Conservation (phyloP, 495 filamentous ascomycete species). For the Penicillium manginii region DNA sequence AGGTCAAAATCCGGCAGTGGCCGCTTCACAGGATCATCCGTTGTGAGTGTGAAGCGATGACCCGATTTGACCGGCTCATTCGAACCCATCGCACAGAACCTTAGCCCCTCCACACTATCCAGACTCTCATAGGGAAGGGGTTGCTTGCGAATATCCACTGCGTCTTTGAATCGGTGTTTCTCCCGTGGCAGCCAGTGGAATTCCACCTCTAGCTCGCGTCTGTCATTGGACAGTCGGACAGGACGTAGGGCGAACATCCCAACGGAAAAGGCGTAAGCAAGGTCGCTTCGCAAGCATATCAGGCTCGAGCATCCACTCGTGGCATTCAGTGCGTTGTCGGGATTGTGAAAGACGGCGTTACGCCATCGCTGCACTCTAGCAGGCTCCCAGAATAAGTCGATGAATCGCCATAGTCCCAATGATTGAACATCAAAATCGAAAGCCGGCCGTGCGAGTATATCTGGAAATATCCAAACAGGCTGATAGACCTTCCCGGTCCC, state of each 20-base stretch:
- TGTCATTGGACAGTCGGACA: conserved; percentile 1
- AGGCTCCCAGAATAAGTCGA: conserved; percentile 12
- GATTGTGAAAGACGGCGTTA: conserved; percentile 9
- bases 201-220: conserved; percentile 14
- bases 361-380: conserved; percentile 8
- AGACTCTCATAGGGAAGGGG: conserved; percentile 5
- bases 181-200: conserved; percentile 20
- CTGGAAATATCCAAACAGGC: conserved; percentile 6
- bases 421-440: background rate
- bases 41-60: conserved; percentile 13
- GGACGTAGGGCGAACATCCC: conserved; percentile 18
- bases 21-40: conserved; percentile 8
- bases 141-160: conserved; percentile 8
- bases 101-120: conserved; percentile 3
- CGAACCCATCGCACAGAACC: background rate
- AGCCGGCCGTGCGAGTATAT: background rate
- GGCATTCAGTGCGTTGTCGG: background rate
- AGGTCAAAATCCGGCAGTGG: conserved; percentile 20
- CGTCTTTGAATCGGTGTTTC: conserved; percentile 2
- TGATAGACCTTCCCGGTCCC: conserved; percentile 12
- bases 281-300: conserved; percentile 18
- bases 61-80: conserved; percentile 13
- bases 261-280: conserved; percentile 9
- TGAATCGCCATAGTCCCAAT: conserved; percentile 7
- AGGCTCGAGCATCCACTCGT: conserved; percentile 12